Conservation (phyloP, 306 rosid genomes). For the Biancaea sappan region DNA sequence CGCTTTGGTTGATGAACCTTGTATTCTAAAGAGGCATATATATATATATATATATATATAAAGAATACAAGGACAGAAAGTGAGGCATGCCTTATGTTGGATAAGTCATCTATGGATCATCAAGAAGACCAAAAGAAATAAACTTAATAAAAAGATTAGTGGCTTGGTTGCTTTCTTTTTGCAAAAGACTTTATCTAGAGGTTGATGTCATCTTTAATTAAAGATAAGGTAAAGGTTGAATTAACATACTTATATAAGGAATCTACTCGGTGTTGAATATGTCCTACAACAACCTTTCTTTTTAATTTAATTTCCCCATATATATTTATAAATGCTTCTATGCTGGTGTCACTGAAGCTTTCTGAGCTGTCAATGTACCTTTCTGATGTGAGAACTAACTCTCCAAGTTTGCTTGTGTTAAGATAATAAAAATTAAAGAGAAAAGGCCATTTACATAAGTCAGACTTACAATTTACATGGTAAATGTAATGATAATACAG, state of each 20-base stretch:
- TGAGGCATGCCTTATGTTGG: conserved; percentile 27
- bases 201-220: neutral
- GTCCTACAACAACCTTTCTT: no score
- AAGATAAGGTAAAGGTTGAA: neutral
- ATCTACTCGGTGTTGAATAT: neutral
- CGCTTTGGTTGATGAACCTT: conserved; percentile 16
- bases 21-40: neutral
- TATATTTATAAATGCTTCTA: neutral
- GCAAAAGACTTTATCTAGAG: neutral
- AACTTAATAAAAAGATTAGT: neutral
- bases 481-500: neutral
- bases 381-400: neutral
- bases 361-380: neutral
- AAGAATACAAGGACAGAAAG: conserved; percentile 8
- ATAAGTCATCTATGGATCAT: conserved; percentile 39
- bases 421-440: neutral
- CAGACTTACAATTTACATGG: neutral
- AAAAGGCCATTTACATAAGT: neutral
- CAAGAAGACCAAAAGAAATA: neutral
- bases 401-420: neutral
- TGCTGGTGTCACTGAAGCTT: neutral
- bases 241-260: neutral
- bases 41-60: neutral
- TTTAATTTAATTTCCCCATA: neutral
- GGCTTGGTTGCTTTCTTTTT: neutral